Conservation (phyloP, 768 basidiomycete genomes). For the Pulveroboletus ravenelii region DNA sequence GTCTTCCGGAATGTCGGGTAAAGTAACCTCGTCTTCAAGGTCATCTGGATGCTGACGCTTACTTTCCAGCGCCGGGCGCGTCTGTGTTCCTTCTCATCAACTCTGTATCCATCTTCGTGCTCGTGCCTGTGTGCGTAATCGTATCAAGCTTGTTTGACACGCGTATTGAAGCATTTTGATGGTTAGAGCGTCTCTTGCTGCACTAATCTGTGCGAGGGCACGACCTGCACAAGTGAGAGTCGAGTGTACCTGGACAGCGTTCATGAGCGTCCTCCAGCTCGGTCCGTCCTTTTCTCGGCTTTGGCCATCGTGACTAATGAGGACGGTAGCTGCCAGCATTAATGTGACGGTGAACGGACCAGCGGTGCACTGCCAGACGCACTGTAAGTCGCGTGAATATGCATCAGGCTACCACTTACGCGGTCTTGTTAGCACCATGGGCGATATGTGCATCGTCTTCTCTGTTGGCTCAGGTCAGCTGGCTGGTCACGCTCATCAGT, state of each 20-base stretch:
- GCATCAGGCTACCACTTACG: constrained; percentile 3
- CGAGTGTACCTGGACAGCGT: constrained; percentile 55
- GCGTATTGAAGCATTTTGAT: neutral
- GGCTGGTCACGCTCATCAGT: constrained; percentile 48
- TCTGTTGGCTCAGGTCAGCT: constrained; percentile 43
- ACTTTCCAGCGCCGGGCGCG: constrained; percentile 40
- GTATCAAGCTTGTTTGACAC: neutral
- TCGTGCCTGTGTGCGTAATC: constrained; percentile 30
- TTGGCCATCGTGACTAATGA: neutral
- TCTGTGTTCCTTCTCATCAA: constrained; percentile 47
- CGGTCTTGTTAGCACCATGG: constrained; percentile 32
- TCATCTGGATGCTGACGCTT: neutral
- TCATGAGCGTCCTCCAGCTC: constrained; percentile 46
- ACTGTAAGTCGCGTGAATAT: constrained; percentile 29
- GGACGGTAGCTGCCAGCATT: constrained; percentile 43
- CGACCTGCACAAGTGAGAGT: constrained; percentile 41
- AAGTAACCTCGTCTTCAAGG: constrained; percentile 6
- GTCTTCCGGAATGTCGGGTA: constrained; percentile 36
- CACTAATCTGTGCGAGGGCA: constrained; percentile 32
- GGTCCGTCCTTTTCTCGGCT: constrained; percentile 32
- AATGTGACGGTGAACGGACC: constrained; percentile 43
- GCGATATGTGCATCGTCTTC: constrained; percentile 44
- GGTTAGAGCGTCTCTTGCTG: constrained; percentile 31
- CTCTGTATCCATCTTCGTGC: constrained; percentile 32
- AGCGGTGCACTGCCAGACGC: constrained; percentile 30